Evolutionary conservation across 2,329 filamentous ascomycete genomes (phyloP).

Genomic region (Ilyonectria sp.): DNA sequence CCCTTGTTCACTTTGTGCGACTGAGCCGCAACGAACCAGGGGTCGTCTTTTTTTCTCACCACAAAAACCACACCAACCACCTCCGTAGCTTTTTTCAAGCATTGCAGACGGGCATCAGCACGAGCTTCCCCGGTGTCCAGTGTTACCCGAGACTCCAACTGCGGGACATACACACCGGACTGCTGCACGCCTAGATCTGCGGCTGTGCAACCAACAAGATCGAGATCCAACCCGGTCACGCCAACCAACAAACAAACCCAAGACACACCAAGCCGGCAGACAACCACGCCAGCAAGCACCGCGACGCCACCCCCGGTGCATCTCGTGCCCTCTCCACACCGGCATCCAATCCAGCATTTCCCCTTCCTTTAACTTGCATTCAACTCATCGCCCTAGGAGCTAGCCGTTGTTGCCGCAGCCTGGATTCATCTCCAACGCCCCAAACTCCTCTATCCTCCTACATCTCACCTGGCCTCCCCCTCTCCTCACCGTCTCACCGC

Average conservation of each 20-base stretch:
- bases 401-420: not conserved
- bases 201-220: conserved; percentile 13
- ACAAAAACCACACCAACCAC: conserved; percentile 1
- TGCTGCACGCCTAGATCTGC: conserved; percentile 8
- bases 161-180: conserved; percentile 1
- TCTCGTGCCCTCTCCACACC: not conserved
- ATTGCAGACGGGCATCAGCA: not conserved
- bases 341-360: not conserved
- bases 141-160: conserved; percentile 14
- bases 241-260: conserved; percentile 8
- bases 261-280: conserved; percentile 1
- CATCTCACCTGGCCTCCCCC: not conserved
- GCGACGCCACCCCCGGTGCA: not conserved
- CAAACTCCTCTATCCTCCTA: not conserved
- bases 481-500: not conserved
- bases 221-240: not conserved
- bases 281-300: not conserved
- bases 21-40: not conserved
- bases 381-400: not conserved
- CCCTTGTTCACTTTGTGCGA: conserved; percentile 1
- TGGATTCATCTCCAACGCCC: not conserved
- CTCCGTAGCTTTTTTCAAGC: not conserved
- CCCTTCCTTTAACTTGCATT: not conserved
- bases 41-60: conserved; percentile 7
- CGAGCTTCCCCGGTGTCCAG: conserved; percentile 5